A percentile compares a stretch with the other conserved stretches of the same genome.
These are phyloP conservation scores for Tranzscheliella williamsii DNA, from an alignment of 1,284 basidiomycete genomes.

Conservation along the genomic window DNA sequence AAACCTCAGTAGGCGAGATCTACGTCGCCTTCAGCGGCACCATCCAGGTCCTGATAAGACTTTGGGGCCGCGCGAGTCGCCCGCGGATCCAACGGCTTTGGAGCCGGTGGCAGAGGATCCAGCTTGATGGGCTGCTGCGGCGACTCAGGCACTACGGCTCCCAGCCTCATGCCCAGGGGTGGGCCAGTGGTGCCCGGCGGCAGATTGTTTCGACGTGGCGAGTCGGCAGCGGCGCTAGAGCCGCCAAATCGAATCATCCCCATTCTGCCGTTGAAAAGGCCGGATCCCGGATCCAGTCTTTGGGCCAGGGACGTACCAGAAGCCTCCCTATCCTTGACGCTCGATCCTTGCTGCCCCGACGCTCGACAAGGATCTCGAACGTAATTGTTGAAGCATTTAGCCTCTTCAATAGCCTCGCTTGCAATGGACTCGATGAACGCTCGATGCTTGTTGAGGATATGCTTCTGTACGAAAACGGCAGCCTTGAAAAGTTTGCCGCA, in stretches of 20 bases:
- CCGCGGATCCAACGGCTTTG: slow-evolving; percentile 44
- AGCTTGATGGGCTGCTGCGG: background rate
- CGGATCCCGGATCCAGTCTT: slow-evolving; percentile 6
- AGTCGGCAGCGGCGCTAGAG: slow-evolving; percentile 20
- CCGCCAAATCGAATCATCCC: slow-evolving; percentile 35
- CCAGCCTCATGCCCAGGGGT: slow-evolving; percentile 23
- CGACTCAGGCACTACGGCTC: slow-evolving; percentile 4
- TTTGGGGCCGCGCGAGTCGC: slow-evolving; percentile 21
- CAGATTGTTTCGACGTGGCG: slow-evolving; percentile 1
- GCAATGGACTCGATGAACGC: slow-evolving; percentile 26
- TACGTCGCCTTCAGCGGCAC: slow-evolving; percentile 34
- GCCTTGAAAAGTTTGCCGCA: slow-evolving; percentile 58
- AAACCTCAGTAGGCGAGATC: slow-evolving; percentile 36
- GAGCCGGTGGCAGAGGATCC: slow-evolving; percentile 33
- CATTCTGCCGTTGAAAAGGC: slow-evolving; percentile 21
- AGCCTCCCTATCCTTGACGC: slow-evolving; percentile 1
- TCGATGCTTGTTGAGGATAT: slow-evolving; percentile 54
- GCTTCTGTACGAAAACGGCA: slow-evolving; percentile 52
- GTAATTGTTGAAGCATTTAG: slow-evolving; percentile 40
- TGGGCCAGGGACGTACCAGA: slow-evolving; percentile 5
- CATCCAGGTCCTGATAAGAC: slow-evolving; percentile 52
- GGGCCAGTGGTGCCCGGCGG: background rate
- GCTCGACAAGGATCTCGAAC: slow-evolving; percentile 42
- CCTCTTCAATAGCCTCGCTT: slow-evolving; percentile 11
- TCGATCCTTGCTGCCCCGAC: slow-evolving; percentile 7